Evolutionary conservation across 176 grass and related monocot genomes (phyloP).

Genomic region (sorghum (Sorghum bicolor)): Sorghum_bicolor_NCBIv3 NC_012879.2:13903501-13904000

Average conservation of each 20-base stretch:
- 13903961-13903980: neutral
- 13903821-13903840: constrained; percentile 55
- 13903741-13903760: constrained; percentile 32
- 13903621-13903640: constrained; percentile 42
- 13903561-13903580: constrained; percentile 35
- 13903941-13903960: constrained; percentile 7
- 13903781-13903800: constrained; percentile 62
- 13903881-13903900: constrained; percentile 86
- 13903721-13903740: constrained; percentile 44
- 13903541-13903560: constrained; percentile 33
- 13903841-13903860: constrained; percentile 38
- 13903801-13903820: constrained; percentile 42
- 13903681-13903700: constrained; percentile 54
- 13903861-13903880: constrained; percentile 61
- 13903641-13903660: constrained; percentile 49
- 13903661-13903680: constrained; percentile 63
- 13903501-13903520: constrained; percentile 61
- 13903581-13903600: constrained; percentile 50
- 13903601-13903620: constrained; percentile 30
- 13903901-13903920: constrained; percentile 58
- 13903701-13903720: constrained; percentile 44
- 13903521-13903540: constrained; percentile 64
- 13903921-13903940: neutral
- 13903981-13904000: neutral
- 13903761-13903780: constrained; percentile 35